Evolutionary conservation across 2,329 filamentous ascomycete species (phyloP), one percentile per base, ranked within the genome.

Genomic region (Aaosphaeria pasadenensis): DNA sequence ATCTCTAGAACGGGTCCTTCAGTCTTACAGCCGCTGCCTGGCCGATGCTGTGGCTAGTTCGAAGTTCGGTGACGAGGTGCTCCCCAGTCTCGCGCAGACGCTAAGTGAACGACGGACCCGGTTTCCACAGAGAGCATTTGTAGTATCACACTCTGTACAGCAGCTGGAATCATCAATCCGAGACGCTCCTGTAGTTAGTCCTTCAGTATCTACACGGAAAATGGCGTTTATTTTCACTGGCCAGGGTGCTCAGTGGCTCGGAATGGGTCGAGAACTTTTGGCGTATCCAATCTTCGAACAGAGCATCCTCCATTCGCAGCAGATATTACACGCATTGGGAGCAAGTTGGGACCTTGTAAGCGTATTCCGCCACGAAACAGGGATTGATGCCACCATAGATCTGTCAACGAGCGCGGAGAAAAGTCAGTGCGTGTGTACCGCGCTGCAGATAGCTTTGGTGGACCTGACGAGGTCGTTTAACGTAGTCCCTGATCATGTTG

Each of bases 391-490:
- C 44, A 42, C 17, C 17, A 24, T 24, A 24, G 17, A 24, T 24
- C 17, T 6, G 29, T 43, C 29, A 46, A 35, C 32, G 7, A 48
- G 30, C 47, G 17, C 55, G 11, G 40, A 48, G 41, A 45, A 36
- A 11, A 46, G 48, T 13, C 57, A 60, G 39, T 43, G 52, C 2
- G 40, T 59, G 29, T 57, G 54, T 35, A 51, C 54, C 4, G 51
- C 43, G 9, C 7, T 62, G 7, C 58, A 62, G 35, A 44, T 60
- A 5, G 55, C 48, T 11, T 35, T 62, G 4, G 45, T 59, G 13
- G 49, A 56, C 5, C 44, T 59, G 6, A 41, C 57, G 4, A 24
- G 24, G 1, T 30, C 13, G 11, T 55, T 48, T 40, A 40, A 47
- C 9, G 41, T 61, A 6, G 6, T 31, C 11, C 51, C 55, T 11